Percentiles rank a stretch among this genome's conserved stretches.
Evolutionary conservation across 1,284 basidiomycete species (phyloP).

Genomic region (Ganoderma leucocontextum): DNA sequence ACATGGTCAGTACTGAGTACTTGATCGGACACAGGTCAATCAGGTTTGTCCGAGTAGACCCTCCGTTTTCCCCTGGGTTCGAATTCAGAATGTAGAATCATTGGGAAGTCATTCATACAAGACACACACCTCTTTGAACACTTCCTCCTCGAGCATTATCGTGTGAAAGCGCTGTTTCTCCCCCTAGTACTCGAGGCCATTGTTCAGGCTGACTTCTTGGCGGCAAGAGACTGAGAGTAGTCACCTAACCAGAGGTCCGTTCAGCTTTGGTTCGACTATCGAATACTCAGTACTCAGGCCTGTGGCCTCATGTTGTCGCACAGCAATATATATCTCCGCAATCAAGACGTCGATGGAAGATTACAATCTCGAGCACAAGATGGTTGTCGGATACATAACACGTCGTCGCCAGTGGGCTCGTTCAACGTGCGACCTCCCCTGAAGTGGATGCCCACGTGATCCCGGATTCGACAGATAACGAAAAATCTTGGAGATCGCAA

Average conservation of each 20-base stretch:
- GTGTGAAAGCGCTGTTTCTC: not conserved
- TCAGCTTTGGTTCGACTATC: not conserved
- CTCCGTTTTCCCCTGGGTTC: not conserved
- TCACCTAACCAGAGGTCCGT: not conserved
- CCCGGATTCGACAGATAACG: constrained; percentile 18
- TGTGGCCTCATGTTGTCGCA: not conserved
- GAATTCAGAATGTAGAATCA: not conserved
- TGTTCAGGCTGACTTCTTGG: not conserved
- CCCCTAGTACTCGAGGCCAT: not conserved
- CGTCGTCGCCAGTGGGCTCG: not conserved
- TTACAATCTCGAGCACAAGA: constrained; percentile 16
- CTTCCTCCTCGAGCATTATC: not conserved
- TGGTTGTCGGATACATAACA: constrained; percentile 22
- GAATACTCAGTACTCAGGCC: too few relatives aligned
- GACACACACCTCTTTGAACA: not conserved
- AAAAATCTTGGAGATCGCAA: constrained; percentile 23
- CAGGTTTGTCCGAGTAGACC: not conserved
- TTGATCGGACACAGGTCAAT: not conserved
- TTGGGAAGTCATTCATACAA: not conserved
- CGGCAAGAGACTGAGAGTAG: not conserved
- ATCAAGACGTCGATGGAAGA: constrained; percentile 6
- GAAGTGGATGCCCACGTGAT: constrained; percentile 26
- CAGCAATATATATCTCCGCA: not conserved
- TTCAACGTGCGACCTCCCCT: constrained; percentile 22
- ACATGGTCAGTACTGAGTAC: not conserved